Base-by-base conservation (phyloP, 1,284 basidiomycete species). In the Ustilago crameri region DNA sequence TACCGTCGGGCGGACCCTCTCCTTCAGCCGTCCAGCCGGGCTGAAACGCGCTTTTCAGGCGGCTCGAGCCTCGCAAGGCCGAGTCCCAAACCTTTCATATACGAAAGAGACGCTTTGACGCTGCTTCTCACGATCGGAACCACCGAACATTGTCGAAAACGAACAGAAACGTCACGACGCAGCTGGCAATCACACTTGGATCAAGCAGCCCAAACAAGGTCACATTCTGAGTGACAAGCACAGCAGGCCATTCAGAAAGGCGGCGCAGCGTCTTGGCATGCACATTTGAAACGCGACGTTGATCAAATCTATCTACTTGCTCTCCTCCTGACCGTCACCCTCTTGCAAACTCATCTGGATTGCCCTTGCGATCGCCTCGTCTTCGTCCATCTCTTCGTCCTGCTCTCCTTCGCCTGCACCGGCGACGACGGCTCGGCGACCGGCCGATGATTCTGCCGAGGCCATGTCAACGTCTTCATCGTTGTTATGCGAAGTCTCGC, bases 301-400 rank as follows among this genome's bases (percentile, higher is more conserved):
- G 30, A 12, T 30, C 30, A 30, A 12, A 30, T 30, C 37, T 54
- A 30, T 30, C 37, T 54, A 68, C 55, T 68, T 62, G 65, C 47
- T 68, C 15, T 70, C 57, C 15, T 46, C 52, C 41, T 64, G 44
- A 32, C 56, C 62, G n/a, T 62, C 62, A 35, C 62, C 62, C 23
- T 71, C 68, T 58, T 71, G 68, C 57, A 83, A 41, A 50, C 80
- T 82, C 79, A 83, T 81, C 55, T 82, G 75, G 41, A 83, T 83
- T 14, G 81, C 81, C 35, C 76, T 62, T 14, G 81, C 79, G 50
- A 83, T 83, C 20, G 81, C 81, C 52, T 83, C 80, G 45, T 83
- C 81, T 51, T 83, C 81, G 37, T 76, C 69, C 79, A 83, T 80
- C 49, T 83, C 81, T 44, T 81, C 81, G 42, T 83, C 81, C 9